Evolutionary conservation across 2,329 filamentous ascomycete species (phyloP), one percentile per base, ranked within the genome.

Genomic region (Boeremia exigua): DNA sequence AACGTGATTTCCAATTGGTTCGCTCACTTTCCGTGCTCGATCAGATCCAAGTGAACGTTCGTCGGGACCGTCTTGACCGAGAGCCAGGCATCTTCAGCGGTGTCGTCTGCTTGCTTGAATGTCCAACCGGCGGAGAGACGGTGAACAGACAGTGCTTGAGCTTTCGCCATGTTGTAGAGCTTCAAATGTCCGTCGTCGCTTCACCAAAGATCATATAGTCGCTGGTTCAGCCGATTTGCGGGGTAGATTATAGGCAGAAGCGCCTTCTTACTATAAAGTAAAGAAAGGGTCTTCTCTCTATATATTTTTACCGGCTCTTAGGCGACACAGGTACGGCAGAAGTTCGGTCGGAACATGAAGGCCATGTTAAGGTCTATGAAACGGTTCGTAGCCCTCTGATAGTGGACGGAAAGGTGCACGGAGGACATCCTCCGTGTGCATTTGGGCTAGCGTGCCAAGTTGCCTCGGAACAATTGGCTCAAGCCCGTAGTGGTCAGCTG

Each of bases 41-140:
- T 75, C 50, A 81, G 66, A 56, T 81, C 79, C 43, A 80, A 65
- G 59, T 81, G 79, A 23, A 81, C 75, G 62, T 80, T 81, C 1
- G 79, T 81, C 6, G 79, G 79, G 6, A 81, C 78, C 39, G 62
- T 70, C 39, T 75, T 72, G 32, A 79, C 78, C 2, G 78, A 68
- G 39, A 81, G 65, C 79, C 79, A 81, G n/a, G 65, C 67, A 60
- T 71, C 56, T 30, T 79, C 67, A 17, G 71, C 65, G 3, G 64
- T 58, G 54, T 79, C 72, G 52, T 78, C 73, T 14, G 75, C 72
- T 60, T 80, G 76, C 67, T 77, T 81, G 73, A 81, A 80, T 10
- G 67, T 58, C 79, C 79, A 81, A 40, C 77, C 78, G 7, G 72
- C 60, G 6, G 66, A 68, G 49, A 81, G 65, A 50, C 71, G 65